phyloP scores from a whole-genome alignment of 2,329 filamentous ascomycete species.

The Biscogniauxia sp. region DNA sequence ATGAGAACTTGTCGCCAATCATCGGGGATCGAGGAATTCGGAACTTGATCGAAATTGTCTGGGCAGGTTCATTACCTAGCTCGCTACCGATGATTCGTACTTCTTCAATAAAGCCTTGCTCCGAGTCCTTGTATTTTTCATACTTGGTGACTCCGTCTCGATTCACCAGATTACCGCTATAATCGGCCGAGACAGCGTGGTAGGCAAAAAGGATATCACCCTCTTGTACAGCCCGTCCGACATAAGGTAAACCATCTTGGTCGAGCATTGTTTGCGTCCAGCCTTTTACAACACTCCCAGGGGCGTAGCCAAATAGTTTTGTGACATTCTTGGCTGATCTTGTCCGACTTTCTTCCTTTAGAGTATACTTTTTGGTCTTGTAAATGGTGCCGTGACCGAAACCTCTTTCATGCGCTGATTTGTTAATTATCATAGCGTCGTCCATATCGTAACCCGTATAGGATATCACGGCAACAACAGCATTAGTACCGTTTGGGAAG shows the following conservation, averaged over 20 bases:
- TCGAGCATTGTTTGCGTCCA: conserved; percentile 73
- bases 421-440: conserved; percentile 99
- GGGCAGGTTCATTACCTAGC: conserved; percentile 75
- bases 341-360: conserved; percentile 74
- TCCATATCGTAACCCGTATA: conserved; percentile 99
- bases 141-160: conserved; percentile 82
- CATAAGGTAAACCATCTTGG: conserved; percentile 78
- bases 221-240: conserved; percentile 74
- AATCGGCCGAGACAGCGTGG: conserved; percentile 82
- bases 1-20: conserved; percentile 99
- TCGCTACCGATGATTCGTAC: conserved; percentile 88
- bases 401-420: conserved; percentile 90
- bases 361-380: conserved; percentile 89
- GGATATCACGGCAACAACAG: conserved; percentile 94
- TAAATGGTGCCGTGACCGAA: conserved; percentile 96
- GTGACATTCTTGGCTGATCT: conserved; percentile 67
- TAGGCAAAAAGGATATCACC: conserved; percentile 86
- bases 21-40: conserved; percentile 85
- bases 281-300: conserved; percentile 68
- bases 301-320: conserved; percentile 90
- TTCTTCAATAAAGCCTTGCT: conserved; percentile 87
- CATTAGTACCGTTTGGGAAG: conserved; percentile 95
- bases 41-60: conserved; percentile 89
- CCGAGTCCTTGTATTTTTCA: conserved; percentile 91
- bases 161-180: conserved; percentile 76